Conservation (phyloP, 2,329 filamentous ascomycete genomes). For the Zopfia rhizophila region DNA sequence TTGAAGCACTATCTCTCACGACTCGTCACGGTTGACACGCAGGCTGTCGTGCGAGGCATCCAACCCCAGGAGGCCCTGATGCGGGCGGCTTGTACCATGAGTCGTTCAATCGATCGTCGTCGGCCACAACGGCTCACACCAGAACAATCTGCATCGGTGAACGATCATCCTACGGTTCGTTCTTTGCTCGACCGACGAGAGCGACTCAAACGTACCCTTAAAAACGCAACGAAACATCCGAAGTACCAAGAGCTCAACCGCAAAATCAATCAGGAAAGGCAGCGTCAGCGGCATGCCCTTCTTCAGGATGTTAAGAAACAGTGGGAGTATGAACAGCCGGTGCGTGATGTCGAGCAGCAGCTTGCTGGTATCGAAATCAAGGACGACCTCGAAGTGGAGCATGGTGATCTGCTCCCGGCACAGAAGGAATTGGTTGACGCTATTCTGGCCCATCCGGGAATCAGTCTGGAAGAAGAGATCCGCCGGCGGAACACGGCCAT, state of each 20-base stretch:
- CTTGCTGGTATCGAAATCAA: constrained; percentile 1
- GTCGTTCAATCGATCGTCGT: neutral
- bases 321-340: neutral
- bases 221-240: neutral
- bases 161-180: constrained; percentile 5
- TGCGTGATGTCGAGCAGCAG: neutral
- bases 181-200: neutral
- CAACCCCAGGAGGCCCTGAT: constrained; percentile 2
- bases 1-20: constrained; percentile 8
- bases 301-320: constrained; percentile 1
- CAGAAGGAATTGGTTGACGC: constrained; percentile 5
- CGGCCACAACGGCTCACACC: constrained; percentile 1
- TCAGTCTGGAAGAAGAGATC: neutral
- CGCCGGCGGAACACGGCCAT: no score
- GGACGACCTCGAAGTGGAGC: neutral
- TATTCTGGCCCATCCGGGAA: no score
- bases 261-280: constrained; percentile 1
- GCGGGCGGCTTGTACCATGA: neutral
- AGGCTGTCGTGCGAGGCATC: constrained; percentile 8
- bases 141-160: constrained; percentile 7
- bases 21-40: constrained; percentile 1
- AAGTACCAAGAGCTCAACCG: constrained; percentile 5
- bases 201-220: constrained; percentile 2
- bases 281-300: constrained; percentile 3
- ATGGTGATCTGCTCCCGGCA: constrained; percentile 1